Evolutionary conservation across 257 asterid species (phyloP), one percentile per base, ranked within the genome.

Genomic region (Jasminum sambac): DNA sequence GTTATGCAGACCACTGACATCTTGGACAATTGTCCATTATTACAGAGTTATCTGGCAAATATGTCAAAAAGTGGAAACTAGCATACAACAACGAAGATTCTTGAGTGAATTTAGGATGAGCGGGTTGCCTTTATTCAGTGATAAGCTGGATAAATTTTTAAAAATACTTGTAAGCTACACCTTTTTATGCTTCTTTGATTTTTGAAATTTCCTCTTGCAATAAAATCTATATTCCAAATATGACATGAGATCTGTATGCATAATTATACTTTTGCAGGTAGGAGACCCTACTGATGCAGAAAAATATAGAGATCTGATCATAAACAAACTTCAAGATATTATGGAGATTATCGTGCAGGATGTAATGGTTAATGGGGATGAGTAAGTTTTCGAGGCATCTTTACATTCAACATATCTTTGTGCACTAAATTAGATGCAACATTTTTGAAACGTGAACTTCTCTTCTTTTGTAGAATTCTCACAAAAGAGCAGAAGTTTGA

Each of bases 251-350:
- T 70, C 12, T 46, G 57, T 63, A 26, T 62, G 57, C 19, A 41
- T 17, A 17, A 67, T 24, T 67, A 48, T 55, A 63, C 62, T 44
- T 67, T 67, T 57, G 62, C 87, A 91, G 99, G 80, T 82, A 82
- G 70, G 74, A 23, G 90, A 85, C 60, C 66, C 73, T 68, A 90
- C 76, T 39, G 98, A 83, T 55, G 67, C 23, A 43, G 85, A 76
- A 67, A 10, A 69, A 37, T 80, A 85, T 70, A 80, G 83, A 66
- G 81, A 94, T 76, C 93, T 84, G 77, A 79, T 95, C 74, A 82
- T 91, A 60, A 95, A 89, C 85, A 89, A 76, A 59, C 82, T 95
- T 78, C 99, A 95, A 84, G 99, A 95, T 85, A 89, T 91, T 63
- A 64, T 87, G 71, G 98, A 95, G 85, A 91, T 91, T 74, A 88